Evolutionary conservation across 2,329 filamentous ascomycete species (phyloP).

Genomic region (Metarhizium sp.): DNA sequence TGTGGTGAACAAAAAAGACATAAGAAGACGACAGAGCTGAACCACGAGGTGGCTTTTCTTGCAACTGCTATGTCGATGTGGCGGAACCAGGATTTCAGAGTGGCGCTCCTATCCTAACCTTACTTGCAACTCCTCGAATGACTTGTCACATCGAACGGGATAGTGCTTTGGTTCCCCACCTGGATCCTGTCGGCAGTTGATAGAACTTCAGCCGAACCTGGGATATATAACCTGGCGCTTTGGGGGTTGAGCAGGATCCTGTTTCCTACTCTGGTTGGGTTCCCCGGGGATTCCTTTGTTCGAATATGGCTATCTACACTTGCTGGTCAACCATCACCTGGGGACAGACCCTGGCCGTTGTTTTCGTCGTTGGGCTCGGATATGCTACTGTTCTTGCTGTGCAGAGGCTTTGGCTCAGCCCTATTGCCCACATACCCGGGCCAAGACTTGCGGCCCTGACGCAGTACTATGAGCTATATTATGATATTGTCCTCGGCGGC

Average conservation of each 20-base stretch:
- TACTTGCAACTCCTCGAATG: too few species aligned
- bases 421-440: conserved; percentile 28
- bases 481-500: conserved; percentile 31
- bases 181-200: not conserved
- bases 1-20: not conserved
- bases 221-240: not conserved
- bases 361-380: conserved; percentile 17
- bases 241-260: not conserved
- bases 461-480: conserved; percentile 32
- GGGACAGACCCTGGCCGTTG: conserved; percentile 16
- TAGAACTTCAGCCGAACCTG: not conserved
- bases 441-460: conserved; percentile 29
- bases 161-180: too few species aligned
- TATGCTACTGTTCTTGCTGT: conserved; percentile 20
- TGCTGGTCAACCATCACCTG: conserved; percentile 14
- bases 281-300: not conserved
- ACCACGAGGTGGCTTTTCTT: not conserved
- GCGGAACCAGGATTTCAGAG: not conserved
- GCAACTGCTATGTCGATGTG: not conserved
- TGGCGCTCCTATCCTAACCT: not conserved
- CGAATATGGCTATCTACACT: conserved; percentile 10
- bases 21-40: not conserved
- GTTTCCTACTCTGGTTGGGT: not conserved
- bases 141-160: too few species aligned
- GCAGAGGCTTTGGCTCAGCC: conserved; percentile 26